Base-by-base conservation (phyloP, 2,329 filamentous ascomycete genomes). In the Xylariaceae sp. region DNA sequence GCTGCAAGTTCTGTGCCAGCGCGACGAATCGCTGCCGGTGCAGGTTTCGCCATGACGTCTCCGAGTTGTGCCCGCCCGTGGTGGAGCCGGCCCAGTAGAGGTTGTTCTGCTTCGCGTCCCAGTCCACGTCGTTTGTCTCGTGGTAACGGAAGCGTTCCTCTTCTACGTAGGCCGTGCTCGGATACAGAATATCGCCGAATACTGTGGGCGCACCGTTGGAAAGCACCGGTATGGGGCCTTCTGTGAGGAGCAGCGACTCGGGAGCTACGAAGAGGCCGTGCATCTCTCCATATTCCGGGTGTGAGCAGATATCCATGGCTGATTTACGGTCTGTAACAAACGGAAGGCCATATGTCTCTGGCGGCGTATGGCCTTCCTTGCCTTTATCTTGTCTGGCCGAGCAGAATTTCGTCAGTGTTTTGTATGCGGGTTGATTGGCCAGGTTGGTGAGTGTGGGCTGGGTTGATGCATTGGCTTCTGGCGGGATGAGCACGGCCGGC, bases 71-170 rank as follows among this genome's bases (percentile, higher is more conserved):
- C 0, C 76, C 80, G 2, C 82, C 83, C 0, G 82, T 84, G 0
- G 76, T 82, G 0, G 78, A 82, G 0, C 83, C 83, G 0, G 78
- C 76, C 83, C 83, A 86, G 67, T 85, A 85, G 0, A 85, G 66
- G 2, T 76, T 77, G 42, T 79, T 77, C 1, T 63, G 64, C 64
- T 86, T 86, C 4, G 72, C 51, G 0, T 77, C 68, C 81, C 82
- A 86, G 0, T 71, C 66, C 0, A 76, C 45, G 59, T 84, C 82
- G 2, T 72, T 51, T 0, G 60, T 35, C 0, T 70, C 66, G 2
- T 76, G 67, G 63, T 83, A 84, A 3, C 65, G 61, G 35, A 79
- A 76, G 48, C 75, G 71, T 1, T 69, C 13, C 59, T 76, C n/a
- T 58, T 76, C 72, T n/a, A 75, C 65, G 60, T 84, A 84, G 1